These are phyloP conservation scores for Rhodamnia rubescens DNA, from an alignment of 345 rosid genomes.

Conservation along the genomic window DNA sequence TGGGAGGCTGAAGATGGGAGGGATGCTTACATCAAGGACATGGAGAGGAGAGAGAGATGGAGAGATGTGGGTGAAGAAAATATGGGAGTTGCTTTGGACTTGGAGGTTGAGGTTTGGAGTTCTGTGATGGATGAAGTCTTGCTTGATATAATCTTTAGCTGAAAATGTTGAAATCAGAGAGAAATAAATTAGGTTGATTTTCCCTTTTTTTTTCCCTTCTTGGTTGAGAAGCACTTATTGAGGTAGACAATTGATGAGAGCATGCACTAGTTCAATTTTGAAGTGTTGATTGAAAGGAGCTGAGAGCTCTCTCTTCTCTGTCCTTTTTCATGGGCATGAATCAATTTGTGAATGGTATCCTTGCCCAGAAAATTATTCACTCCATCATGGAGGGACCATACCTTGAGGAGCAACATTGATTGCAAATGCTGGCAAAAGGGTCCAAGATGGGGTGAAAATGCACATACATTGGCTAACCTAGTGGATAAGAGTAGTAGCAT, in stretches of 20 bases:
- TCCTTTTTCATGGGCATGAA: background rate
- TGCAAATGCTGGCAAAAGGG: background rate
- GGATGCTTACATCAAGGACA: constrained; percentile 28
- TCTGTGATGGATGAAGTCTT: constrained; percentile 48
- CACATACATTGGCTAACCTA: background rate
- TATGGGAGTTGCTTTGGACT: constrained; percentile 18
- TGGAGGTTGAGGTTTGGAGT: constrained; percentile 38
- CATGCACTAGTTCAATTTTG: background rate
- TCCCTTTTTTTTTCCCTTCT: background rate
- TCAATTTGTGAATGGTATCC: background rate
- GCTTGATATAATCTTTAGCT: constrained; percentile 14
- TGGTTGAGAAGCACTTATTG: too few relatives aligned
- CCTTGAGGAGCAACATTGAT: background rate
- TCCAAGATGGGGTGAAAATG: background rate
- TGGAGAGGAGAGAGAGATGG: constrained; percentile 39
- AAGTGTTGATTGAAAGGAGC: background rate
- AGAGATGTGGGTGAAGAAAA: constrained; percentile 14
- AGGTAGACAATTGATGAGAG: background rate
- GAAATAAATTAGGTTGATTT: background rate
- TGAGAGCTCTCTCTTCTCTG: background rate
- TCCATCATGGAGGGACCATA: background rate
- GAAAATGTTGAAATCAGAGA: background rate
- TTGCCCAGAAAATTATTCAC: background rate
- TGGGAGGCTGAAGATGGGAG: constrained; percentile 53
- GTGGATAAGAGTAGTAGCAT: background rate